Conservation (phyloP, 768 basidiomycete genomes). For the Tulasnella sp. region DNA sequence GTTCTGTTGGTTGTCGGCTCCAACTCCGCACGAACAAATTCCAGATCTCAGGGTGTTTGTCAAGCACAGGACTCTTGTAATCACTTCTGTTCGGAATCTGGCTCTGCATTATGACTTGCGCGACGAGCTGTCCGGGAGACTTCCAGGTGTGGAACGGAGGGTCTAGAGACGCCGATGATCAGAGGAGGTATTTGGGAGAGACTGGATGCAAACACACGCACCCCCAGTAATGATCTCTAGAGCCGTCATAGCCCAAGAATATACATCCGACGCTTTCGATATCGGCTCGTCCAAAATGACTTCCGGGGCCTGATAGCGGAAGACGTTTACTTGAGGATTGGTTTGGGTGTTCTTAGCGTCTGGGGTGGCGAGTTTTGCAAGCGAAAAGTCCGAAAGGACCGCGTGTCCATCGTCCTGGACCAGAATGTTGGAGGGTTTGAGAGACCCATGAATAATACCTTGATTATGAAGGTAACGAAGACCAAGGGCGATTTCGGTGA, state of each 20-base stretch:
- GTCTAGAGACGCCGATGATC: background rate
- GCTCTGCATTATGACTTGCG: background rate
- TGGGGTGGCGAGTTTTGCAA: background rate
- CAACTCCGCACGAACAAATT: background rate
- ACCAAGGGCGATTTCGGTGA: background rate
- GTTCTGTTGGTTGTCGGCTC: background rate
- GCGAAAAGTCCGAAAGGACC: conserved; percentile 11
- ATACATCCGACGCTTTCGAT: conserved; percentile 11
- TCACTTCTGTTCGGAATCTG: background rate
- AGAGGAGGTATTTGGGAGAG: background rate
- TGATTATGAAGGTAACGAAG: conserved; percentile 10
- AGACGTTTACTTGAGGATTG: conserved; percentile 3
- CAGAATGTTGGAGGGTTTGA: conserved; percentile 13
- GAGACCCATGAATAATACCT: conserved; percentile 1
- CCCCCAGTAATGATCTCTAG: conserved; percentile 13
- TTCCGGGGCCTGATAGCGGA: conserved; percentile 15
- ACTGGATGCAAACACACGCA: background rate
- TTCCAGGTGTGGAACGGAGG: background rate
- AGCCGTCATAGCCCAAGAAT: conserved; percentile 18
- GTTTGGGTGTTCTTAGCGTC: background rate
- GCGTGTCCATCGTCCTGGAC: background rate
- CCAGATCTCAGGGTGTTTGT: background rate
- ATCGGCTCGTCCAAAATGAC: background rate
- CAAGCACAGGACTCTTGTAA: background rate
- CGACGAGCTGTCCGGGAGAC: background rate